Conservation (phyloP, 2,329 filamentous ascomycete genomes). For the Cordyceps militaris region DNA sequence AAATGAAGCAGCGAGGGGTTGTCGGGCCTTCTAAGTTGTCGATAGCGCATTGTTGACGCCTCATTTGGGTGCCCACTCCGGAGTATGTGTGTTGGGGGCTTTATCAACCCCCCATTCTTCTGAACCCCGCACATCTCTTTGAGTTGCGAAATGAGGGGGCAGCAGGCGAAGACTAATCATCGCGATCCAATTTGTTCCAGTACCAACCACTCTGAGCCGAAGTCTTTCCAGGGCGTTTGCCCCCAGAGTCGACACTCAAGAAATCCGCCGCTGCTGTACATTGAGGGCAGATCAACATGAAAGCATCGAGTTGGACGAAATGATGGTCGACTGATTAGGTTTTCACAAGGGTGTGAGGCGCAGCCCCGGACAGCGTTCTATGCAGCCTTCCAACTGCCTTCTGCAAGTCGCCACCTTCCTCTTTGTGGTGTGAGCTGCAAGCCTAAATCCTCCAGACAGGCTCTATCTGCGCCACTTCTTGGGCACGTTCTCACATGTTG, state of each 20-base stretch:
- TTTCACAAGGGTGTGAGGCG: slow-evolving; percentile 6
- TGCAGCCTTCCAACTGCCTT: slow-evolving; percentile 10
- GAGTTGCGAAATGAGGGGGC: background rate
- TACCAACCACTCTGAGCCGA: background rate
- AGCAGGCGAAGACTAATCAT: too few species aligned
- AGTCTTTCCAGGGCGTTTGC: background rate
- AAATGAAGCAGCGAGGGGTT: background rate
- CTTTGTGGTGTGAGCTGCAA: slow-evolving; percentile 1
- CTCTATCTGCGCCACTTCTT: slow-evolving; percentile 2
- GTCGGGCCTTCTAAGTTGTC: background rate
- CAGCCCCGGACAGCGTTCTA: slow-evolving; percentile 3
- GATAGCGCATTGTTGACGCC: background rate
- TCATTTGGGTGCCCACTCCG: background rate
- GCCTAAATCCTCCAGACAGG: slow-evolving; percentile 7
- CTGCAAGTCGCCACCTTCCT: slow-evolving; percentile 4
- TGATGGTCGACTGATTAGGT: slow-evolving; percentile 9
- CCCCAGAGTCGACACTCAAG: background rate
- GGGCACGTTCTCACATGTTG: background rate
- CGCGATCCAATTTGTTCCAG: background rate
- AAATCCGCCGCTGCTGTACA: background rate
- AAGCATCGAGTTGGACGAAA: background rate
- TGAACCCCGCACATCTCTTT: background rate
- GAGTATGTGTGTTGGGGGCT: background rate
- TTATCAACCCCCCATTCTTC: background rate
- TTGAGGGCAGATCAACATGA: background rate